These are phyloP conservation scores for Fomitiporia mediterranea DNA, from an alignment of 1,284 basidiomycete species.

Conservation along the genomic window DNA sequence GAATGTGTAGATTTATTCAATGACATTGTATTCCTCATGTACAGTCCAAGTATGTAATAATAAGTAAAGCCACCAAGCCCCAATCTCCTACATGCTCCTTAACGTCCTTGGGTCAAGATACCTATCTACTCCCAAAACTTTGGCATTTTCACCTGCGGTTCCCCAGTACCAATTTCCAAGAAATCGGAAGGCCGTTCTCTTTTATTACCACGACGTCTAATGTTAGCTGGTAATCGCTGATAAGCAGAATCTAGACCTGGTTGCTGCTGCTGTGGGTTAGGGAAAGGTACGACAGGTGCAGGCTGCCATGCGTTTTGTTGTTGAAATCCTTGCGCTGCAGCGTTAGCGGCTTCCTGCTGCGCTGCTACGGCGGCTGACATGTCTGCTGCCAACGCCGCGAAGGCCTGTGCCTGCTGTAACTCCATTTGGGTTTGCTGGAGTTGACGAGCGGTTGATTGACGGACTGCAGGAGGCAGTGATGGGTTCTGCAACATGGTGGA, in stretches of 20 bases:
- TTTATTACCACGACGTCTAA: slow-evolving; percentile 67
- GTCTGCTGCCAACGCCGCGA: slow-evolving; percentile 49
- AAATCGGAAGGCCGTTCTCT: slow-evolving; percentile 79
- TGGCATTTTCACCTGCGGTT: slow-evolving; percentile 54
- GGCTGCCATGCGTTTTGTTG: slow-evolving; percentile 34
- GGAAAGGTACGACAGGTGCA: too few relatives aligned
- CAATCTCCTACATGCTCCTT: background rate
- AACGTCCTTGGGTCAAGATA: background rate
- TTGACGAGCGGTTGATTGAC: slow-evolving; percentile 74
- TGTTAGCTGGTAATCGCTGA: slow-evolving; percentile 75
- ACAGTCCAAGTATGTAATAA: background rate
- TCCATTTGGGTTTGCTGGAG: slow-evolving; percentile 73
- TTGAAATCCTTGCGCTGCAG: slow-evolving; percentile 13
- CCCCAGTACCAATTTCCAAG: slow-evolving; percentile 60
- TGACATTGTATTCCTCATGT: too few relatives aligned
- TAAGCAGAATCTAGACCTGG: slow-evolving; percentile 74
- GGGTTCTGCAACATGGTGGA: slow-evolving; percentile 74
- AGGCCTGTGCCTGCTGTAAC: slow-evolving; percentile 67
- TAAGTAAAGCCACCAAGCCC: too few relatives aligned
- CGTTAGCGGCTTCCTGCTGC: slow-evolving; percentile 32
- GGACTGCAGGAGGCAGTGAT: slow-evolving; percentile 60
- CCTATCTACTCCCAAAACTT: slow-evolving; percentile 71
- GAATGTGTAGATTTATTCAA: too few relatives aligned
- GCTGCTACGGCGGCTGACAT: slow-evolving; percentile 25
- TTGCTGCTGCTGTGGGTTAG: slow-evolving; percentile 60